phyloP scores from a whole-genome alignment of 2,329 filamentous ascomycete species.

The Tolypocladium pustulatum region DNA sequence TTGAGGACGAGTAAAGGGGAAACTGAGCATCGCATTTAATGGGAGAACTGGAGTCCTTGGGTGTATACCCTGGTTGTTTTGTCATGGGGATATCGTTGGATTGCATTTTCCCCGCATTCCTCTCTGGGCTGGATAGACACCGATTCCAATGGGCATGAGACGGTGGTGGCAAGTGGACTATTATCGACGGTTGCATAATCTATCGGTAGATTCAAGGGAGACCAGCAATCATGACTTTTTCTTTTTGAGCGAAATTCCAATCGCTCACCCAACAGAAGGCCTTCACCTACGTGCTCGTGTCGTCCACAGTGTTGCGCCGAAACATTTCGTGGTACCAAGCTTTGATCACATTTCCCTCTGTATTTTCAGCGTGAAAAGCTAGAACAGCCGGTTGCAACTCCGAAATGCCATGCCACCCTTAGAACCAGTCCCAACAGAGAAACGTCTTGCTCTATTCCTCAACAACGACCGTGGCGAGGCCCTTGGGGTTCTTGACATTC shows the following conservation, averaged over 20 bases:
- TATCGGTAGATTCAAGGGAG: neutral
- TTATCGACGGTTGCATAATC: conserved; percentile 4
- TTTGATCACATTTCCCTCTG: conserved; percentile 25
- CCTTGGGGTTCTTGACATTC: conserved; percentile 99
- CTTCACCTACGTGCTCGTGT: neutral
- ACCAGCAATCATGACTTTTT: conserved; percentile 1
- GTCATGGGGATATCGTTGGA: conserved; percentile 18
- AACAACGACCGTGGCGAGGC: conserved; percentile 85
- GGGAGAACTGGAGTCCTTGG: conserved; percentile 33
- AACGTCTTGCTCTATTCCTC: conserved; percentile 47
- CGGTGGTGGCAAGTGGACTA: neutral
- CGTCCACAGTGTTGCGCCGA: neutral
- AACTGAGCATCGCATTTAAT: conserved; percentile 8
- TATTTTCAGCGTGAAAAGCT: conserved; percentile 30
- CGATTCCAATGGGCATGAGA: conserved; percentile 2
- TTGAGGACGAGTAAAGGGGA: conserved; percentile 47
- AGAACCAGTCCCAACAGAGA: conserved; percentile 30
- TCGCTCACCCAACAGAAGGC: neutral
- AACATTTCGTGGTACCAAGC: conserved; percentile 9
- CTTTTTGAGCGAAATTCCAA: neutral
- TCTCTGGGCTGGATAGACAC: conserved; percentile 2
- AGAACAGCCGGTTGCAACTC: conserved; percentile 35
- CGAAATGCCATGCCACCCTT: conserved; percentile 32
- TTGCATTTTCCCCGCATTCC: conserved; percentile 18
- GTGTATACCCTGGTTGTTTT: conserved; percentile 18